phyloP scores from a whole-genome alignment of 1,284 basidiomycete genomes.

The Stereum hirsutum region DNA sequence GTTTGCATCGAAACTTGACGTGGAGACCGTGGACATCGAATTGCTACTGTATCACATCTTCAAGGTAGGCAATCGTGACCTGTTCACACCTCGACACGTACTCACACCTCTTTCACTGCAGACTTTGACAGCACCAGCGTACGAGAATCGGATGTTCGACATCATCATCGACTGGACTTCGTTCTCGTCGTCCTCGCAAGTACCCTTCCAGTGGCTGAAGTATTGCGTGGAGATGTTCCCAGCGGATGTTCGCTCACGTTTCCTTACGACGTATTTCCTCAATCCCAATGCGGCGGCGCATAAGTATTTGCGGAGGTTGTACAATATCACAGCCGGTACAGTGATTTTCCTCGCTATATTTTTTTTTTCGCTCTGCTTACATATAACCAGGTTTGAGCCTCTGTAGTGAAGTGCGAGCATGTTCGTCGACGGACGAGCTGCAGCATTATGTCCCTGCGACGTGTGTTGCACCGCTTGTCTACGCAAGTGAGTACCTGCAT shows the following conservation, averaged over 20 bases:
- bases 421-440: slow-evolving; percentile 51
- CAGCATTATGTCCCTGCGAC: slow-evolving; percentile 41
- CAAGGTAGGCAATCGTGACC: slow-evolving; percentile 36
- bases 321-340: slow-evolving; percentile 68
- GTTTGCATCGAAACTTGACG: slow-evolving; percentile 60
- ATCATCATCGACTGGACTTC: slow-evolving; percentile 79
- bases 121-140: slow-evolving; percentile 32
- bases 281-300: slow-evolving; percentile 75
- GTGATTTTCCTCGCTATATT: not conserved
- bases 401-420: slow-evolving; percentile 45
- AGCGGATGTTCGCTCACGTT: slow-evolving; percentile 48
- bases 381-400: slow-evolving; percentile 38
- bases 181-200: slow-evolving; percentile 68
- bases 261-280: slow-evolving; percentile 57
- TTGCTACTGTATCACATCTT: slow-evolving; percentile 78
- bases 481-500: slow-evolving; percentile 44
- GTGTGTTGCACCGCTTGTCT: slow-evolving; percentile 36
- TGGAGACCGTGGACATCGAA: slow-evolving; percentile 82
- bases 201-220: slow-evolving; percentile 78
- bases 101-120: slow-evolving; percentile 14
- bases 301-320: slow-evolving; percentile 67
- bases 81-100: slow-evolving; percentile 3
- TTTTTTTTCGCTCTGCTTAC: not conserved
- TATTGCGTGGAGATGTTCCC: slow-evolving; percentile 76
- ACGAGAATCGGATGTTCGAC: slow-evolving; percentile 51